Evolutionary conservation across 1,284 basidiomycete species (phyloP).

Genomic region (Pterula multifida): DNA sequence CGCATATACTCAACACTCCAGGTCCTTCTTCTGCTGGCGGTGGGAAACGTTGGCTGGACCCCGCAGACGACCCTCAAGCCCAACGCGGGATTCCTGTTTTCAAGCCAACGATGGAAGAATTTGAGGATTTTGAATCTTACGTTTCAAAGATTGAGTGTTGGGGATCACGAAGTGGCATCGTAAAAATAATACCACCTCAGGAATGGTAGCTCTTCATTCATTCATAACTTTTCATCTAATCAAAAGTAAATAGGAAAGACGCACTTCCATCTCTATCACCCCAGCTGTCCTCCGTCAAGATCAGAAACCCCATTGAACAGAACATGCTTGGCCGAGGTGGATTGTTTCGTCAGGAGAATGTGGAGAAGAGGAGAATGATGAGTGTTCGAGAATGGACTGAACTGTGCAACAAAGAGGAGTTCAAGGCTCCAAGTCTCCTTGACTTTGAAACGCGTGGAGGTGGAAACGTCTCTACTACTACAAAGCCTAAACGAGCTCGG

Average conservation of each 20-base stretch:
- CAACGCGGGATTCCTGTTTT: constrained; percentile 89
- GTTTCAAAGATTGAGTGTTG: constrained; percentile 79
- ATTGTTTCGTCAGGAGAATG: constrained; percentile 83
- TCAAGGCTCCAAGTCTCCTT: constrained; percentile 54
- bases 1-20: constrained; percentile 29
- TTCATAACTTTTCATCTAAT: constrained; percentile 3
- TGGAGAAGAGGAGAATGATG: constrained; percentile 77
- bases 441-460: constrained; percentile 44
- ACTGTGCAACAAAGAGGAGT: constrained; percentile 62
- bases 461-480: constrained; percentile 16
- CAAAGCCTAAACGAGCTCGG: constrained; percentile 14
- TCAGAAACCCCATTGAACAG: constrained; percentile 85
- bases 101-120: constrained; percentile 82
- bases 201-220: constrained; percentile 59
- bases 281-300: constrained; percentile 61
- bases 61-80: constrained; percentile 75
- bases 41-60: constrained; percentile 55
- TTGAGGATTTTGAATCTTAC: constrained; percentile 80
- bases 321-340: constrained; percentile 80
- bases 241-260: constrained; percentile 41
- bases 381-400: constrained; percentile 82
- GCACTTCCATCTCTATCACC: constrained; percentile 57
- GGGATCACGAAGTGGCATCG: constrained; percentile 81
- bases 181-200: constrained; percentile 87
- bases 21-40: constrained; percentile 47